Base-by-base conservation (phyloP, 2,329 filamentous ascomycete species). In the Pseudogymnoascus sp. region DNA sequence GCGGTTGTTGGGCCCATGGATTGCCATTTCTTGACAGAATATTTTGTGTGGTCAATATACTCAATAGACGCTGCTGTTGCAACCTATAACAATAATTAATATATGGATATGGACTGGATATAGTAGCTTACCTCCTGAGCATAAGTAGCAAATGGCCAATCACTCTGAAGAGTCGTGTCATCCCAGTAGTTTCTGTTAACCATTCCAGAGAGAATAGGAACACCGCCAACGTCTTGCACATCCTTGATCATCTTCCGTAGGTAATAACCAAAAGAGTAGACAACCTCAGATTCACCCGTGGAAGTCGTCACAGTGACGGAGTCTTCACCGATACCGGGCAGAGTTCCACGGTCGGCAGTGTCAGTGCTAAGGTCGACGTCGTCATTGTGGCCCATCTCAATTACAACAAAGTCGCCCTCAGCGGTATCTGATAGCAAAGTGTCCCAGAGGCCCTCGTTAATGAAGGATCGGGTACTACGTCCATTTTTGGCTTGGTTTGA, bases 321-420 rank as follows among this genome's bases (percentile, higher is more conserved):
- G 46, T 70, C 67, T 11, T 68, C 46, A 9, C 67, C 70, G 13
- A 67, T 64, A 0, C 71, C 70, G 1, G 71, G 65, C 2, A 72
- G 56, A 13, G 67, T 67, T 4, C 65, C 69, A 40, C 70, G 66
- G 53, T 70, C 68, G 35, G 68, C 64, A 7, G 44, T 44, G n/a
- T 66, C 67, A 33, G 50, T 56, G 15, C 26, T 33, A 0, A 68
- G 68, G 21, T 70, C 70, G 2, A 64, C 70, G 26, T 69, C 67
- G 61, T 71, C 69, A 60, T 71, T 70, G 62, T 70, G 69, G 59
- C 69, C 69, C 67, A 70, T 70, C 61, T 71, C 69, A 31, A 70
- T 69, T 10, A 71, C 19, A 1, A 71, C 68, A 38, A 65, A 68
- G 64, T 70, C 67, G 3, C 68, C 67, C 19, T 61, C 21, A 6